Evolutionary conservation across 1,284 basidiomycete species (phyloP).

Genomic region (Rhizoctonia solani): DNA sequence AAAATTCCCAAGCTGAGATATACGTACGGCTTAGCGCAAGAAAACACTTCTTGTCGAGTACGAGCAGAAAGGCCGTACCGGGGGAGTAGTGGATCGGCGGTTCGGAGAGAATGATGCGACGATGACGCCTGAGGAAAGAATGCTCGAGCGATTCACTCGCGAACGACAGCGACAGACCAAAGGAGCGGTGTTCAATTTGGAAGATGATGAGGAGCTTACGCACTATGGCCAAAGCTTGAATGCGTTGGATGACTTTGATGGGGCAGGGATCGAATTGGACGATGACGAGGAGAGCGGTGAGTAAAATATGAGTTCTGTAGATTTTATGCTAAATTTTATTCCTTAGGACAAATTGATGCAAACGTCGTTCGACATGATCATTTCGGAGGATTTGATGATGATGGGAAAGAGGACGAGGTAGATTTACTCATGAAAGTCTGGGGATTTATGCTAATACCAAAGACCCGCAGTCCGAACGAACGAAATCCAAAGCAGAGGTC

Average conservation of each 20-base stretch:
- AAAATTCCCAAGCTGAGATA: conserved; percentile 5
- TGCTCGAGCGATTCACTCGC: conserved; percentile 94
- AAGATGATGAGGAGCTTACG: conserved; percentile 85
- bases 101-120: conserved; percentile 95
- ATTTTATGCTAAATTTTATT: conserved; percentile 26
- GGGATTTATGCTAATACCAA: not conserved
- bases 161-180: conserved; percentile 83
- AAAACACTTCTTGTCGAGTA: conserved; percentile 89
- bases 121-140: conserved; percentile 92
- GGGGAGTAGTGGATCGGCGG: conserved; percentile 90
- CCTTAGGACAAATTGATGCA: conserved; percentile 65
- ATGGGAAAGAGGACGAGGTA: conserved; percentile 58
- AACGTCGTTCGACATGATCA: conserved; percentile 70
- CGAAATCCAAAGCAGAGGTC: conserved; percentile 93
- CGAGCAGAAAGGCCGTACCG: conserved; percentile 74
- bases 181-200: conserved; percentile 86
- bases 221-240: conserved; percentile 90
- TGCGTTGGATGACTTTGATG: conserved; percentile 85
- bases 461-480: conserved; percentile 64
- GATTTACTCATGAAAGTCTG: conserved; percentile 26
- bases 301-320: conserved; percentile 45
- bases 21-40: conserved; percentile 60
- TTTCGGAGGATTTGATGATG: conserved; percentile 83
- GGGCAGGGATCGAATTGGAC: conserved; percentile 71
- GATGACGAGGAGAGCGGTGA: conserved; percentile 72